Base-by-base conservation (phyloP, 2,329 filamentous ascomycete genomes). In the Chrysoporthe austroafricana region DNA sequence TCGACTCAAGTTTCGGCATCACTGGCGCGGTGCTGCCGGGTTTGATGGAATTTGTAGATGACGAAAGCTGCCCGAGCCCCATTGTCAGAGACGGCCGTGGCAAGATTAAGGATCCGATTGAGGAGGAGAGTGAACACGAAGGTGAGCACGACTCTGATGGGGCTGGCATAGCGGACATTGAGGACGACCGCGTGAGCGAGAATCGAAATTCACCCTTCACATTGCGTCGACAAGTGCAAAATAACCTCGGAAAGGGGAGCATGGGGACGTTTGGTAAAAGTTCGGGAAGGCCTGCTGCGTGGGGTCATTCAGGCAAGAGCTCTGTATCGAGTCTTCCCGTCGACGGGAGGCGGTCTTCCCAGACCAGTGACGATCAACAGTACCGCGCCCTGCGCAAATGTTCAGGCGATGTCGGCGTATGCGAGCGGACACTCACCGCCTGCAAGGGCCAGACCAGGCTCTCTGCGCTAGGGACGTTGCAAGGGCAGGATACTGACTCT, bases 1-100 rank as follows among this genome's bases (percentile, higher is more conserved):
- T 81, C 67, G 73, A 79, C 11, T 64, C 57, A 0, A 77, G 79
- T 0, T 82, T 79, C 48, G 79, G 79, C 0, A 66, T 73, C 14
- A 69, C 71, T 0, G 76, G 78, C 3, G 71, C 73, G 50, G 74
- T 78, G 63, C 72, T 83, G 0, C 81, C 79, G 0, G 79, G 79
- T 0, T 70, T 80, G 2, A 70, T 71, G 14, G 76, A 77, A 21
- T 58, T 63, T 8, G 62, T 72, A 11, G 65, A 66, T 5, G 70
- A 69, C 1, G 70, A 50, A 14, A 44, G 57, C 0, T 58, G 57
- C 2, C 66, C 66, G 5, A 44, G 65, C 4, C 66, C 70, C 4
- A 62, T 63, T 5, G 44, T 68, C 9, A 50, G 56, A 5, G n/a
- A 42, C 11, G 18, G 48, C 7, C 64, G 64, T 9, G 1, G 7